Base-by-base conservation (phyloP, 371 early-diverging fungal species). In the Phascolomyces articulosus region DNA sequence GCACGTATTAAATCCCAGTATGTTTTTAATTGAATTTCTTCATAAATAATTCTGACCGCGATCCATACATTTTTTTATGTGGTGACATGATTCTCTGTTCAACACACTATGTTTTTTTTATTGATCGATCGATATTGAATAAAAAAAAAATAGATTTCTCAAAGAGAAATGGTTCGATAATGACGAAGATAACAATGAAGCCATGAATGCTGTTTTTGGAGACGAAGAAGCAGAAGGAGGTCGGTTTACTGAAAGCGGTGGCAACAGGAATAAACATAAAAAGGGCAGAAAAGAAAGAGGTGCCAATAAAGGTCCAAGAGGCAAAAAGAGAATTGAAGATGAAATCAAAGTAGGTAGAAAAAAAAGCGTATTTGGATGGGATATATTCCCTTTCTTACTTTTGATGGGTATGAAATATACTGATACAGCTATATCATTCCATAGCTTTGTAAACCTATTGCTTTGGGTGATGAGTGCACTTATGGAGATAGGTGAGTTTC, bases 391-490 rank as follows among this genome's bases (percentile, higher is more conserved):
- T 55, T 55, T 29, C 9, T 38, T 38, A 38, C 38, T 13, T 20
- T 4, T 47, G 47, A 9, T 51, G 24, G 44, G 4, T 44, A 8
- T 4, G 44, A 44, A 13, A 16, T 44, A 16, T 44, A 44, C 4
- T 11, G 6, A 34, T 9, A 11, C 34, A 34, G 11, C 34, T 11
- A 11, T 9, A 34, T n/a, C 16, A 47, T 16, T 23, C 41, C 29
- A 6, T 65, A 83, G 78, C 64, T 91, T 16, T 92, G 91, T 72
- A 73, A 74, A 60, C 57, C 65, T 18, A 63, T 82, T 15, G 79
- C 85, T 15, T 48, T 72, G 3, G 90, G 85, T 56, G 70, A 76
- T 13, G 78, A 74, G 27, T 91, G 93, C 60, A 53, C 74, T 0
- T 73, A 78, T 62, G 84, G 82, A 9, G 80, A 80, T 47, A 69